phyloP scores from a whole-genome alignment of 2,329 filamentous ascomycete genomes.

The Pseudogymnoascus sp. region DNA sequence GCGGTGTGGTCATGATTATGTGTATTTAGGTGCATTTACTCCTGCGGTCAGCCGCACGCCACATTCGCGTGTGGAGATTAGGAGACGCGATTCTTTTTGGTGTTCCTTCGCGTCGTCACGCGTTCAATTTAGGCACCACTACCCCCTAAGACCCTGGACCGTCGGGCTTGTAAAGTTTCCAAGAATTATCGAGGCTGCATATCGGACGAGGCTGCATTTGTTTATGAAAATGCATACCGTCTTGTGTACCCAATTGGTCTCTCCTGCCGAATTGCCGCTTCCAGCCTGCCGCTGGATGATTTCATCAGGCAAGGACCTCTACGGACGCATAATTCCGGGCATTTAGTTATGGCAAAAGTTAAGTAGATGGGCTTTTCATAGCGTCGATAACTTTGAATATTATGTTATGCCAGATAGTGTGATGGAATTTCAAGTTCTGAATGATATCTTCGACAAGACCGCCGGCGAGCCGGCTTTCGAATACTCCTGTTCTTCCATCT shows the following conservation, averaged over 20 bases:
- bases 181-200: neutral
- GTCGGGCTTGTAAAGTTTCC: neutral
- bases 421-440: neutral
- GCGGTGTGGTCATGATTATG: neutral
- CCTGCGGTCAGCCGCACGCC: neutral
- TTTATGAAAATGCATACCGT: neutral
- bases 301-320: neutral
- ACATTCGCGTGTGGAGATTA: neutral
- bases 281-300: neutral
- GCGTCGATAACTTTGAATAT: neutral
- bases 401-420: neutral
- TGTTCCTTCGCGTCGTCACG: conserved; percentile 2
- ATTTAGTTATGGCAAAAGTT: neutral
- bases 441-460: neutral
- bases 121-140: conserved; percentile 1
- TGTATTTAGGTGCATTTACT: neutral
- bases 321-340: neutral
- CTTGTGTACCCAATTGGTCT: neutral
- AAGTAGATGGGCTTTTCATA: neutral
- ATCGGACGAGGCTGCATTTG: neutral
- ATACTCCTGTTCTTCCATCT: neutral
- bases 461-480: neutral
- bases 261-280: neutral
- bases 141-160: neutral
- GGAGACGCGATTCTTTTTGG: conserved; percentile 4